Percentiles rank a stretch among this genome's conserved stretches.
Evolutionary conservation across 768 basidiomycete species (phyloP).

Genomic region (Boletellus ananas): DNA sequence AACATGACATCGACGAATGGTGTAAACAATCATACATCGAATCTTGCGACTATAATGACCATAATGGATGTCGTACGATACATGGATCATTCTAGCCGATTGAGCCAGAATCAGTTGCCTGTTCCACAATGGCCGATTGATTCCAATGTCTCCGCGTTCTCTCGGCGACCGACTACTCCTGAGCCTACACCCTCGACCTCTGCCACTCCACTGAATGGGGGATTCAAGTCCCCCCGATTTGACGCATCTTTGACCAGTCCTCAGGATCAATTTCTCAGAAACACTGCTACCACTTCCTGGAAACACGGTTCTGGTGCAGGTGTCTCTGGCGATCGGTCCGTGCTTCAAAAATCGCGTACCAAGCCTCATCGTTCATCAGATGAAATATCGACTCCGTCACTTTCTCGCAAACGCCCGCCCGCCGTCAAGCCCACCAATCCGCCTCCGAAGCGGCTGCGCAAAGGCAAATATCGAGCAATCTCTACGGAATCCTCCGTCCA

Average conservation of each 20-base stretch:
- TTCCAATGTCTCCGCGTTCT: not conserved
- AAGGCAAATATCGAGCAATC: conserved; percentile 28
- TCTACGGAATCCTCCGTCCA: conserved; percentile 17
- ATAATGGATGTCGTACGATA: conserved; percentile 31
- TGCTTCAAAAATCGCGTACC: conserved; percentile 3
- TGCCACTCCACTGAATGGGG: not conserved
- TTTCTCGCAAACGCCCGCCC: conserved; percentile 23
- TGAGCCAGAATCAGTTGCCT: conserved; percentile 16
- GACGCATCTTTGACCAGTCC: conserved; percentile 1
- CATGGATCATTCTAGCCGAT: conserved; percentile 22
- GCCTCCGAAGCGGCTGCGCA: conserved; percentile 21
- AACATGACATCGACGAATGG: conserved; percentile 8
- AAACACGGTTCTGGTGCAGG: conserved; percentile 6
- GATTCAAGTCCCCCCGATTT: not conserved
- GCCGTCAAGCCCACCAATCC: conserved; percentile 14
- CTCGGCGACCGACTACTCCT: conserved; percentile 4
- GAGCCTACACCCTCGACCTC: conserved; percentile 2
- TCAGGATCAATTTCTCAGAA: not conserved
- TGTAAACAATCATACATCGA: conserved; percentile 14
- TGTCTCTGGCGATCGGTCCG: conserved; percentile 5
- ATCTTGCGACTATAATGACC: conserved; percentile 28
- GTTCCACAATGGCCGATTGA: conserved; percentile 14
- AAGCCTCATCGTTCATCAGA: conserved; percentile 5
- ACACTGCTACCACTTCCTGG: conserved; percentile 1
- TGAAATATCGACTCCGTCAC: conserved; percentile 6